Evolutionary conservation across 2,329 filamentous ascomycete genomes (phyloP).

Genomic region (Clarireedia paspali): DNA sequence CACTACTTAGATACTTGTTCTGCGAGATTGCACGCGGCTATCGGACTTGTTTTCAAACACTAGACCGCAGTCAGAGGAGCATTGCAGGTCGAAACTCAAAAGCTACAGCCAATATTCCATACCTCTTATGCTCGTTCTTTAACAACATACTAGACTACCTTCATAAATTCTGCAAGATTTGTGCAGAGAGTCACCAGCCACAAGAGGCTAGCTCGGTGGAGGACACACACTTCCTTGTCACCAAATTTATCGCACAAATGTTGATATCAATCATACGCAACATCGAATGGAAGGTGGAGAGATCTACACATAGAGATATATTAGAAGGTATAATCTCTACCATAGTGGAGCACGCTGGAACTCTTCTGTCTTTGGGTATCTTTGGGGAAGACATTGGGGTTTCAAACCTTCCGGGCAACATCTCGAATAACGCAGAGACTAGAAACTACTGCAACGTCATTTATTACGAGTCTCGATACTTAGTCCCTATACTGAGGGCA

Average conservation of each 20-base stretch:
- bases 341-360: background rate
- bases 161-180: background rate
- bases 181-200: background rate
- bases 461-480: background rate
- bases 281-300: background rate
- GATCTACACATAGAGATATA: background rate
- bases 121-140: background rate
- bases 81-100: background rate
- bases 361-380: background rate
- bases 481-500: background rate
- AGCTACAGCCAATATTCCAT: background rate
- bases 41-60: background rate
- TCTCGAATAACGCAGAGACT: background rate
- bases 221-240: background rate
- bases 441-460: background rate
- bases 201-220: background rate
- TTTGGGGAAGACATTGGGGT: background rate
- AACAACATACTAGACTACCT: background rate
- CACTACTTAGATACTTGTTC: background rate
- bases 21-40: background rate
- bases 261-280: background rate
- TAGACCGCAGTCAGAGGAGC: background rate
- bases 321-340: background rate
- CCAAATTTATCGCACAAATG: background rate
- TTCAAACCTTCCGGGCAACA: background rate